Conservation (phyloP, 257 asterid genomes). For the Osmanthus fragrans region DNA sequence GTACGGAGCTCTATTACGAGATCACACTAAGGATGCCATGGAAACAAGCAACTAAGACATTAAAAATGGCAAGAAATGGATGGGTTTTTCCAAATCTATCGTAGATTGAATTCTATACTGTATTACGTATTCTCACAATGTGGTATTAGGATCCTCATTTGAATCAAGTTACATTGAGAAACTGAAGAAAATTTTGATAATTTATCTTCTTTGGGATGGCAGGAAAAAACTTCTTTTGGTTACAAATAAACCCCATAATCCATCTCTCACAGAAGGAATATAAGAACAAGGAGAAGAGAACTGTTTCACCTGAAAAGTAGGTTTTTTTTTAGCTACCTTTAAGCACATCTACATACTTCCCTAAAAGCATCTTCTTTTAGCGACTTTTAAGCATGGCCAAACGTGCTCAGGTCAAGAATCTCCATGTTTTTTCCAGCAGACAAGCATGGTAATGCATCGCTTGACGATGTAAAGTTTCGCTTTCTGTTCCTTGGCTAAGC, state of each 20-base stretch:
- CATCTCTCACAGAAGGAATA: conserved; percentile 37
- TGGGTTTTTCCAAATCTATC: background rate
- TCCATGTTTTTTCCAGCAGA: conserved; percentile 66
- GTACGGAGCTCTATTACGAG: background rate
- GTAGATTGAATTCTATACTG: background rate
- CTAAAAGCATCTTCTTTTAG: background rate
- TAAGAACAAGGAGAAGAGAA: conserved; percentile 11
- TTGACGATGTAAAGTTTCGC: conserved; percentile 83
- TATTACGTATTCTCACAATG: background rate
- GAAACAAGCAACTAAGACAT: background rate
- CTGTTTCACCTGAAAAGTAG: conserved; percentile 3
- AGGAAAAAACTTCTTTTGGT: conserved; percentile 37
- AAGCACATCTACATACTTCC: background rate
- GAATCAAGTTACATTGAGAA: background rate
- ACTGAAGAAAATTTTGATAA: conserved; percentile 4
- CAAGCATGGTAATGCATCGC: conserved; percentile 79
- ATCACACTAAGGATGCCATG: background rate
- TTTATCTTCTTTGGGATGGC: conserved; percentile 42
- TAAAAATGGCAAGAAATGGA: background rate
- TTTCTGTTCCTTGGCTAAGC: conserved; percentile 79
- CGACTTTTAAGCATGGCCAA: background rate
- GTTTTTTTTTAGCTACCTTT: background rate
- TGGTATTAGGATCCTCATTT: background rate
- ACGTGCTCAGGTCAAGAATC: conserved; percentile 52
- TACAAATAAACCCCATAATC: conserved; percentile 29